Evolutionary conservation across 2,329 filamentous ascomycete genomes (phyloP).

Genomic region (Dactylonectria estremocensis): DNA sequence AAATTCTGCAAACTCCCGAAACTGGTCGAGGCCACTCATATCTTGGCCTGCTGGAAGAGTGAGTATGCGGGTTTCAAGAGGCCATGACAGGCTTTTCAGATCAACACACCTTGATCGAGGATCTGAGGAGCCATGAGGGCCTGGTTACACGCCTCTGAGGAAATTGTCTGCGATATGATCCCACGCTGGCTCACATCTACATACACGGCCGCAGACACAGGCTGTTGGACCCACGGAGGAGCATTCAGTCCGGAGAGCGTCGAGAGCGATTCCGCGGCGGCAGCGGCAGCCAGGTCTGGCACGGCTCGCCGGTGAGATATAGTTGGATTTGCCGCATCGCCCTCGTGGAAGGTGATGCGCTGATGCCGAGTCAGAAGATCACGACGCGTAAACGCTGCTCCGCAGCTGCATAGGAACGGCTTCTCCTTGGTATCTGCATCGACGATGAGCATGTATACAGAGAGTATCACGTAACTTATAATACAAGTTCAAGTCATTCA

Average conservation of each 20-base stretch:
- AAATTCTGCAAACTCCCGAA: constrained; percentile 57
- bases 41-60: constrained; percentile 14
- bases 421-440: constrained; percentile 63
- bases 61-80: background rate
- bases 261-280: constrained; percentile 15
- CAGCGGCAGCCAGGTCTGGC: constrained; percentile 19
- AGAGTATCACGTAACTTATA: background rate
- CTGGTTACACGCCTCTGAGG: constrained; percentile 22
- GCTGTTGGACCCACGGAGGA: constrained; percentile 21
- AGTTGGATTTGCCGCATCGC: constrained; percentile 39
- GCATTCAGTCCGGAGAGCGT: constrained; percentile 22
- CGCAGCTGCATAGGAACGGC: constrained; percentile 61
- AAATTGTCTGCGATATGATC: constrained; percentile 12
- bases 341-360: constrained; percentile 55
- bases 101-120: constrained; percentile 49
- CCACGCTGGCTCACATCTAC: constrained; percentile 34
- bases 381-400: constrained; percentile 61
- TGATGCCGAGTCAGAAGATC: constrained; percentile 63
- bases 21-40: constrained; percentile 50
- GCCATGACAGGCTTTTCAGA: constrained; percentile 1
- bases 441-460: background rate
- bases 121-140: constrained; percentile 29
- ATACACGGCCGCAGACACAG: background rate
- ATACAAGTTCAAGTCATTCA: too few species aligned
- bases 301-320: constrained; percentile 43